phyloP scores from a whole-genome alignment of 352 stramenopile species.

The Phytophthora pini region DNA sequence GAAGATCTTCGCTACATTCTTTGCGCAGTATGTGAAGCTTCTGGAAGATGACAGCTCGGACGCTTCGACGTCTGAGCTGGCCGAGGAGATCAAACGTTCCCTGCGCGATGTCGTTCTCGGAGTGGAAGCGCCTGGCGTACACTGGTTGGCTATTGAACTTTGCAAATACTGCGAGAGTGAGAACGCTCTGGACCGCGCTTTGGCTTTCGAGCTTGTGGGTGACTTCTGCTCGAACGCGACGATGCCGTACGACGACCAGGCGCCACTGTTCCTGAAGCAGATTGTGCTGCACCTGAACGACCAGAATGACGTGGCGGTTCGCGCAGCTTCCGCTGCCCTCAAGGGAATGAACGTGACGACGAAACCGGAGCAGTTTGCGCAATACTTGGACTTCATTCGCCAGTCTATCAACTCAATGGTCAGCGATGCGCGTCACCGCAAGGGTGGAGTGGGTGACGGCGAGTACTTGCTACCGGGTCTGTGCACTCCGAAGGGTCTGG shows the following conservation, averaged over 20 bases:
- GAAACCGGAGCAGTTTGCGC: constrained; percentile 92
- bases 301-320: constrained; percentile 87
- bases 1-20: constrained; percentile 91
- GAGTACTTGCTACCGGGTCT: constrained; percentile 85
- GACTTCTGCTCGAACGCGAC: constrained; percentile 89
- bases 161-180: constrained; percentile 95
- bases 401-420: constrained; percentile 98
- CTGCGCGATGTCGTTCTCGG: constrained; percentile 81
- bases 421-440: constrained; percentile 94
- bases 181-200: constrained; percentile 81
- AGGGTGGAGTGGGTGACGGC: constrained; percentile 85
- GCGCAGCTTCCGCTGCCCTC: constrained; percentile 90
- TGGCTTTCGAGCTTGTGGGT: constrained; percentile 93
- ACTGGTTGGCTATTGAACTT: constrained; percentile 95
- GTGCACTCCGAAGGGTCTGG: constrained; percentile 90
- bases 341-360: constrained; percentile 92
- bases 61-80: constrained; percentile 44
- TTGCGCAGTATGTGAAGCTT: constrained; percentile 73
- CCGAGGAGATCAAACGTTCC: constrained; percentile 73
- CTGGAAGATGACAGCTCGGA: constrained; percentile 28
- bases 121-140: constrained; percentile 91
- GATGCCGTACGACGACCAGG: constrained; percentile 93
- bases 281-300: constrained; percentile 98
- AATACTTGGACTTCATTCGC: constrained; percentile 97
- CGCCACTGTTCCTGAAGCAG: constrained; percentile 96